Conservation (phyloP, 805 yeast species). For the Candida taoyuanica region DNA sequence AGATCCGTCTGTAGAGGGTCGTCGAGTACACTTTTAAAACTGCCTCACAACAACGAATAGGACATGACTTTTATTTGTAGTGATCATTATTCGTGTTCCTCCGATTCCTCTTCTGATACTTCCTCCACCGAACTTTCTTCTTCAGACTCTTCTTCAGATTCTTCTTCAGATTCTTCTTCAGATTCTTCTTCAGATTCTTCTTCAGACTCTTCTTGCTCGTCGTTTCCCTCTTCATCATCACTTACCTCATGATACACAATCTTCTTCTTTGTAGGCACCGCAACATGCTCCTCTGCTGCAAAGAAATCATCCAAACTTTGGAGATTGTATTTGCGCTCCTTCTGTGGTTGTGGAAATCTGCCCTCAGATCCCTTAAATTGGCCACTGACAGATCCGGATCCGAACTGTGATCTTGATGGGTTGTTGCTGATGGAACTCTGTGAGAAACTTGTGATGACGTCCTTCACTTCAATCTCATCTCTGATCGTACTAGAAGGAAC, state of each 20-base stretch:
- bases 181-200: slow-evolving; percentile 12
- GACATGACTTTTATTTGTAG: no score
- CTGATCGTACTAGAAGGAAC: slow-evolving; percentile 33
- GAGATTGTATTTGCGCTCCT: slow-evolving; percentile 44
- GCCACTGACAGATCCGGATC: slow-evolving; percentile 6
- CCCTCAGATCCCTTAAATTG: background rate
- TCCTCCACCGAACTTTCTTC: no score
- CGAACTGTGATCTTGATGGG: background rate
- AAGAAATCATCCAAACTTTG: slow-evolving; percentile 89
- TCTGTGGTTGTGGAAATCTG: slow-evolving; percentile 6
- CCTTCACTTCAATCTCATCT: slow-evolving; percentile 36
- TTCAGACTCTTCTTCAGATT: background rate
- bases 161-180: slow-evolving; percentile 1
- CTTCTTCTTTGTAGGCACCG: slow-evolving; percentile 11
- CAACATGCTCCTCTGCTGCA: slow-evolving; percentile 37
- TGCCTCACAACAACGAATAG: no score
- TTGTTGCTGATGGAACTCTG: slow-evolving; percentile 4
- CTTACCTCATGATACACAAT: slow-evolving; percentile 12
- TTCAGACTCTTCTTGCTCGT: slow-evolving; percentile 17
- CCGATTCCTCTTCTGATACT: no score
- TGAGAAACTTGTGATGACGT: slow-evolving; percentile 30
- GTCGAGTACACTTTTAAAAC: no score
- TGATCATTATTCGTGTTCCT: no score
- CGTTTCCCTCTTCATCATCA: slow-evolving; percentile 29
- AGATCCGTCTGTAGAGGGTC: no score